Evolutionary conservation across 306 rosid genomes (phyloP), one percentile per base, ranked within the genome.

Genomic region (Medicago arabica): DNA sequence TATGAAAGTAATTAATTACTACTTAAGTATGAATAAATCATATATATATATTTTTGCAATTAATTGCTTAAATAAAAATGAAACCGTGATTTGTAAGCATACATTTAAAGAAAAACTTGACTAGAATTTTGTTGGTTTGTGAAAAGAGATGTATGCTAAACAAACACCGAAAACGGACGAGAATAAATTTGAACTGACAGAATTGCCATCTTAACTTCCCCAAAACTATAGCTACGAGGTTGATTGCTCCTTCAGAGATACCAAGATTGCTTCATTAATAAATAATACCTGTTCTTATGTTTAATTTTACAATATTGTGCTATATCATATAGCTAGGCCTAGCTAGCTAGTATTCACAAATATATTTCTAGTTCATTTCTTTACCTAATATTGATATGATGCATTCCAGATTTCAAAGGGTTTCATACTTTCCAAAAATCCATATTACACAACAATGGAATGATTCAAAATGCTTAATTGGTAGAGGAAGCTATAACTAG

Each of bases 181-280:
- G 67, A 71, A 63, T 77, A 74, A 77, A 80, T 66, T 78, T 77
- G 75, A 86, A 74, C 89, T 49, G 71, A 78, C 75, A 51, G 34
- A 80, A 82, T 80, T 77, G 85, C 78, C 89, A 7, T 31, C 80
- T 80, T 80, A 86, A 80, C 89, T 78, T 77, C 85, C 63, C 19
- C 31, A 13, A 75, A 75, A 67, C 65, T 63, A 79, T 78, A 57
- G 83, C 78, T 63, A 59, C 19, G 41, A 59, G 65, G 41, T 39
- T 69, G 82, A 62, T 78, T 15, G 64, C 21, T 53, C 41, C 62
- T 31, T 31, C 36, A 31, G 0, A 3, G 36, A 31, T 31, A 31
- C 36, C 36, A 31, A 31, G 38, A 34, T 34, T 34, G 38, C 38
- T 34, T 34, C 38, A 34, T 34, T 34, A 34, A 34, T 34, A 34